phyloP scores from a whole-genome alignment of 192 early-diverging fungal species.

The Rhizophagus prolifer region DNA sequence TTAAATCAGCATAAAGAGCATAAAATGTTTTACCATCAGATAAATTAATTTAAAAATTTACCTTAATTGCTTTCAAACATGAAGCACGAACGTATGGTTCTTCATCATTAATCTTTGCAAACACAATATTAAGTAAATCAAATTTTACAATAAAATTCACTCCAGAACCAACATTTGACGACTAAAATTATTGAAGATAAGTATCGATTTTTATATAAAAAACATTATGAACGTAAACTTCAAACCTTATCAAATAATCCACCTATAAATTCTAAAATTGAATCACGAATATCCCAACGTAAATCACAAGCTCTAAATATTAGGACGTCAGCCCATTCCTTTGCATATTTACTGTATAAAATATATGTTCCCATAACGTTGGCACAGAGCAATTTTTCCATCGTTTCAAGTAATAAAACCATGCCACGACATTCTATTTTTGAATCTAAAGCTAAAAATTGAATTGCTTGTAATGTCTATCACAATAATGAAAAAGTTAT shows the following conservation, averaged over 20 bases:
- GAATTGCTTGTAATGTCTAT: constrained; percentile 21
- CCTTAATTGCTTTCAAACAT: constrained; percentile 44
- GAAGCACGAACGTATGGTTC: constrained; percentile 58
- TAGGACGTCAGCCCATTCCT: constrained; percentile 37
- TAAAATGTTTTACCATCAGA: background rate
- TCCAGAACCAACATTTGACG: constrained; percentile 27
- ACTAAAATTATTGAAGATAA: background rate
- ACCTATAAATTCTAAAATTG: constrained; percentile 50
- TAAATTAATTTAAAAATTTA: constrained; percentile 7
- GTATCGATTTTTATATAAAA: background rate
- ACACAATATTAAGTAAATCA: constrained; percentile 38
- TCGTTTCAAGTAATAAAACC: constrained; percentile 28
- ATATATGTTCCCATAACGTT: constrained; percentile 19
- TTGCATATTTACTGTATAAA: constrained; percentile 31
- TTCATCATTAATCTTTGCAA: constrained; percentile 45
- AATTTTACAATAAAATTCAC: constrained; percentile 45
- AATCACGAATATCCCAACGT: constrained; percentile 56
- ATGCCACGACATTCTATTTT: constrained; percentile 31
- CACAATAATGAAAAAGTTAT: background rate
- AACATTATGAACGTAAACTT: background rate
- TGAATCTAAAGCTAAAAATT: constrained; percentile 25
- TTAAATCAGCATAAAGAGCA: background rate
- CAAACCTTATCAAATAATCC: constrained; percentile 42
- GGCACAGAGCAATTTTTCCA: constrained; percentile 5
- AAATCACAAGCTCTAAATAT: constrained; percentile 44